These are phyloP conservation scores for Brassica nigra DNA, from an alignment of 345 rosid species.

Conservation along the genomic window DNA sequence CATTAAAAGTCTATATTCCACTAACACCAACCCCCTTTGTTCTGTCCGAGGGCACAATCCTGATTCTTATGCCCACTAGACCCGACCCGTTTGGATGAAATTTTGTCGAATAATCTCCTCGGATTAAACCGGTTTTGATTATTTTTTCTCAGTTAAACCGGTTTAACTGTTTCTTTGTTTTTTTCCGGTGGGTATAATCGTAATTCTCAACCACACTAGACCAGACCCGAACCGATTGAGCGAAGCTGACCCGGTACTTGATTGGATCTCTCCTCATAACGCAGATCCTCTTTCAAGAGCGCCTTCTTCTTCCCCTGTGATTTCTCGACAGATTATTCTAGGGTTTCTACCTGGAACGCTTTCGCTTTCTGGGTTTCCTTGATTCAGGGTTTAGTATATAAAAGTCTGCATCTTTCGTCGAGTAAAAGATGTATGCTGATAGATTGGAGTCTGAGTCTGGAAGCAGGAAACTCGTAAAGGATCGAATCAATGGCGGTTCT, in stretches of 20 bases:
- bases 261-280: constrained; percentile 13
- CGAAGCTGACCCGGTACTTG: constrained; percentile 11
- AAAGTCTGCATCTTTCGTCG: constrained; percentile 1
- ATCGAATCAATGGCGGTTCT: constrained; percentile 73
- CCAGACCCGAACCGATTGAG: constrained; percentile 11
- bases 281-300: constrained; percentile 23
- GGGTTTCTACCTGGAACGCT: constrained; percentile 25
- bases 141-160: not conserved
- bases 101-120: not conserved
- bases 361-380: not conserved
- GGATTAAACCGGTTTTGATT: not conserved
- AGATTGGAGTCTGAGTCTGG: constrained; percentile 75
- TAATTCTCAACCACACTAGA: not conserved
- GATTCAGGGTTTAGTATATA: constrained; percentile 35
- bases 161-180: not conserved
- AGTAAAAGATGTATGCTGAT: constrained; percentile 83
- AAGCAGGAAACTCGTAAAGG: constrained; percentile 62
- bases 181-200: not conserved
- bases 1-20: too few relatives aligned
- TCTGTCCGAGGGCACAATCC: not conserved
- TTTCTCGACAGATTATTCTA: constrained; percentile 20
- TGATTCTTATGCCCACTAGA: not conserved
- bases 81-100: not conserved
- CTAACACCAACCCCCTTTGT: too few relatives aligned
- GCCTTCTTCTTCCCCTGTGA: constrained; percentile 10